Percentiles rank a stretch among this genome's conserved stretches.
Conservation (phyloP, 1,139 yeast genomes). For the Pichia terricola region DNA sequence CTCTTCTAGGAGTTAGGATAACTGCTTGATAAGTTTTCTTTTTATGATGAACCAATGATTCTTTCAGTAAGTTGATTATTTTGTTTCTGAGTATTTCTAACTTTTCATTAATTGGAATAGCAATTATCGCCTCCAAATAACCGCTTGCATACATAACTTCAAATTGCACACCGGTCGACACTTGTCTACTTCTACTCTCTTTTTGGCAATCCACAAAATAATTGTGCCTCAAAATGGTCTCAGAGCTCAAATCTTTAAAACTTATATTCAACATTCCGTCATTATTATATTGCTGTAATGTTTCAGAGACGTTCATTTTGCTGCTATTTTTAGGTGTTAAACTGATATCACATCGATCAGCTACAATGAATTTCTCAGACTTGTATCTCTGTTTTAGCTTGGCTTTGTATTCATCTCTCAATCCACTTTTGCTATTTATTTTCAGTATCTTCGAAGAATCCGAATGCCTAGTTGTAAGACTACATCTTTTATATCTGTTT, state of each 20-base stretch:
- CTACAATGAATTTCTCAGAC: too few species aligned
- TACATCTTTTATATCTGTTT: too few species aligned
- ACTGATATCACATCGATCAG: too few species aligned
- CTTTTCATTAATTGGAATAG: not conserved
- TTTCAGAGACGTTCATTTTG: not conserved
- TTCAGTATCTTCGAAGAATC: too few species aligned
- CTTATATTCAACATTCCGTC: slow-evolving; percentile 4
- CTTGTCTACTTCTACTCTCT: too few species aligned
- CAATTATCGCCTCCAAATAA: slow-evolving; percentile 5
- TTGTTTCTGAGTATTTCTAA: not conserved
- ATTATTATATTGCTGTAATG: slow-evolving; percentile 1
- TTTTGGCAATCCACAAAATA: too few species aligned
- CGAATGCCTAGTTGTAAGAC: too few species aligned
- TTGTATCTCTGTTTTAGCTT: too few species aligned
- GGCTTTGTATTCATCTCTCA: too few species aligned
- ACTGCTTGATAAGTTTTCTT: slow-evolving; percentile 4
- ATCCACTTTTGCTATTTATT: too few species aligned
- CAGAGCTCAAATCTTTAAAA: slow-evolving; percentile 7
- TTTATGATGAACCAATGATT: not conserved
- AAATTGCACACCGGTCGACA: too few species aligned
- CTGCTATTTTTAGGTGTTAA: too few species aligned
- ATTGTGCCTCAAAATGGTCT: not conserved
- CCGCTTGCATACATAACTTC: not conserved
- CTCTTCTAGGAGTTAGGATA: slow-evolving; percentile 7
- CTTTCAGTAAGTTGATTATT: not conserved